These are phyloP conservation scores for Santalum album DNA, from an alignment of 164 flowering plant genomes.

Conservation along the genomic window DNA sequence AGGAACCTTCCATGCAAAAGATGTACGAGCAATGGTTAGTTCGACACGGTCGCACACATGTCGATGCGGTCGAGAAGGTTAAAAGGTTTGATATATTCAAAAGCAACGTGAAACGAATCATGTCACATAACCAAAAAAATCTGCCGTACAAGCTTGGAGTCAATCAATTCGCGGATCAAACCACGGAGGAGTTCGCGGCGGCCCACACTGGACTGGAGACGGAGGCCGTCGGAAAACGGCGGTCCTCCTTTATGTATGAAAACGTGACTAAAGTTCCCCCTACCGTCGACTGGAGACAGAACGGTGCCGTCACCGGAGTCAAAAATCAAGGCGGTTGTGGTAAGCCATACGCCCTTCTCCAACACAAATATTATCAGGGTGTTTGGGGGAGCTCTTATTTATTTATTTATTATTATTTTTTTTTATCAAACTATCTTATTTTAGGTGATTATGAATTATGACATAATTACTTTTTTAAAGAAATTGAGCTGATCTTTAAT, in stretches of 20 bases:
- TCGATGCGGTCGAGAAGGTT: neutral
- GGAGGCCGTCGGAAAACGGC: neutral
- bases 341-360: too few species aligned
- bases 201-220: neutral
- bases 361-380: too few species aligned
- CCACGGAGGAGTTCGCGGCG: neutral
- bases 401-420: too few species aligned
- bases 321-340: neutral
- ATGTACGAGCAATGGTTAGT: neutral
- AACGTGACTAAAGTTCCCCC: neutral
- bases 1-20: neutral
- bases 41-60: neutral
- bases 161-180: neutral
- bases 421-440: too few species aligned
- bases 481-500: too few species aligned
- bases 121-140: neutral
- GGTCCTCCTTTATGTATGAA: neutral
- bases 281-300: neutral
- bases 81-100: neutral
- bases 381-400: too few species aligned
- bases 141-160: neutral
- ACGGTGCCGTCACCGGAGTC: neutral
- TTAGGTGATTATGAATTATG: too few species aligned
- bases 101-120: neutral
- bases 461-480: too few species aligned